phyloP scores from a whole-genome alignment of 148 eudicot species.

The Dianthus caryophyllus region DNA sequence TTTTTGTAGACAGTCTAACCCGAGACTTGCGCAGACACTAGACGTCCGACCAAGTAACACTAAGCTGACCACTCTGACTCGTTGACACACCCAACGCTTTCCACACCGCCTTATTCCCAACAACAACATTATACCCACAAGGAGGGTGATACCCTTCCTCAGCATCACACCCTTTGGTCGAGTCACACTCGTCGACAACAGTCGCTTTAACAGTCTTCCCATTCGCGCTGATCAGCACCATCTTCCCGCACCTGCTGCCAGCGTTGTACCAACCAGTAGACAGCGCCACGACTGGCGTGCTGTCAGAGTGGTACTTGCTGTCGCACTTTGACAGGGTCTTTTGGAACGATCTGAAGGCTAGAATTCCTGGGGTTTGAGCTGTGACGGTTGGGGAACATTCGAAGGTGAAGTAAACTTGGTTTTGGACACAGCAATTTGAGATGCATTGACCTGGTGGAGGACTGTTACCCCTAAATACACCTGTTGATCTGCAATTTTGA shows the following conservation, averaged over 20 bases:
- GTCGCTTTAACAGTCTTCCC: constrained; percentile 35
- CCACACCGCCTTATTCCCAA: constrained; percentile 42
- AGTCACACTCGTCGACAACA: constrained; percentile 51
- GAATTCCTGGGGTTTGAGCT: constrained; percentile 24
- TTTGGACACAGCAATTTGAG: constrained; percentile 32
- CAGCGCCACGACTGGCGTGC: constrained; percentile 32
- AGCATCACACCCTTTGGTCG: constrained; percentile 41
- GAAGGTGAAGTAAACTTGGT: constrained; percentile 33
- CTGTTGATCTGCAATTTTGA: constrained; percentile 35
- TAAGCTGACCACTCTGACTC: constrained; percentile 27
- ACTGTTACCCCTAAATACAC: constrained; percentile 23
- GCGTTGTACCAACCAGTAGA: constrained; percentile 46
- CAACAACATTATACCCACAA: constrained; percentile 41
- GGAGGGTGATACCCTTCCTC: constrained; percentile 44
- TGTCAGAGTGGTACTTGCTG: constrained; percentile 25
- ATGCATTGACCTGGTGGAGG: constrained; percentile 35
- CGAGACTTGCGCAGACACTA: background rate
- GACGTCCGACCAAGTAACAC: constrained; percentile 40
- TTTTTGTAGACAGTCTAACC: background rate
- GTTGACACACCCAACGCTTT: constrained; percentile 30
- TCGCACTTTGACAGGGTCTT: constrained; percentile 27
- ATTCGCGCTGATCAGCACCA: constrained; percentile 24
- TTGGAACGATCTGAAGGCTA: constrained; percentile 31
- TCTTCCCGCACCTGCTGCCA: constrained; percentile 30
- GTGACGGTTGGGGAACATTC: constrained; percentile 38